Conservation (phyloP, 345 rosid genomes). For the Sapria himalayana region DNA sequence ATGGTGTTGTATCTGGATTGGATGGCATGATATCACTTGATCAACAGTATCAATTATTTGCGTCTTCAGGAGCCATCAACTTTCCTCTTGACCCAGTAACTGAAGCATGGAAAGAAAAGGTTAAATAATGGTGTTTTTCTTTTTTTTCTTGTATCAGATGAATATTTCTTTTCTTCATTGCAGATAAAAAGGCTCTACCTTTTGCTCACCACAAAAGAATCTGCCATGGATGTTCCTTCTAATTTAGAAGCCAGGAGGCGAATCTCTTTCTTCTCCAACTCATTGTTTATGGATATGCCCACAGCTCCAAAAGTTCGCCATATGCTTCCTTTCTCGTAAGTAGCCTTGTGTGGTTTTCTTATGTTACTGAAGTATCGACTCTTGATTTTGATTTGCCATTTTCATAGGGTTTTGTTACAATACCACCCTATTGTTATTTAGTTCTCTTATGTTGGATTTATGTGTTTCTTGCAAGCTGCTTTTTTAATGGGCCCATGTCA, state of each 20-base stretch:
- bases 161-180: slow-evolving; percentile 1
- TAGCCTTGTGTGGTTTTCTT: slow-evolving; percentile 9
- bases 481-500: no score
- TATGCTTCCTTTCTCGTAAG: slow-evolving; percentile 99
- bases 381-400: no score
- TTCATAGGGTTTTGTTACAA: neutral
- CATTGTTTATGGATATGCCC: slow-evolving; percentile 98
- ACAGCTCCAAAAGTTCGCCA: slow-evolving; percentile 94
- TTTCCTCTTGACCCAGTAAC: slow-evolving; percentile 53
- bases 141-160: neutral
- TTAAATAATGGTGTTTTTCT: no score
- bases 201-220: slow-evolving; percentile 90
- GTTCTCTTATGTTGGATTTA: neutral
- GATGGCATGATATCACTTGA: slow-evolving; percentile 44
- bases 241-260: slow-evolving; percentile 96
- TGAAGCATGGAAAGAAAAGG: slow-evolving; percentile 98
- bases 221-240: slow-evolving; percentile 99
- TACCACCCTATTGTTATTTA: neutral
- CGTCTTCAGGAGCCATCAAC: slow-evolving; percentile 72
- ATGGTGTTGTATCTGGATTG: slow-evolving; percentile 51
- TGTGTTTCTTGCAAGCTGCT: neutral
- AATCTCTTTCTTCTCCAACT: slow-evolving; percentile 93
- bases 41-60: slow-evolving; percentile 54
- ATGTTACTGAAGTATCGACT: neutral
- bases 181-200: slow-evolving; percentile 63